These are phyloP conservation scores for Stachybotrys echinatus DNA, from an alignment of 2,329 filamentous ascomycete genomes.

Conservation along the genomic window DNA sequence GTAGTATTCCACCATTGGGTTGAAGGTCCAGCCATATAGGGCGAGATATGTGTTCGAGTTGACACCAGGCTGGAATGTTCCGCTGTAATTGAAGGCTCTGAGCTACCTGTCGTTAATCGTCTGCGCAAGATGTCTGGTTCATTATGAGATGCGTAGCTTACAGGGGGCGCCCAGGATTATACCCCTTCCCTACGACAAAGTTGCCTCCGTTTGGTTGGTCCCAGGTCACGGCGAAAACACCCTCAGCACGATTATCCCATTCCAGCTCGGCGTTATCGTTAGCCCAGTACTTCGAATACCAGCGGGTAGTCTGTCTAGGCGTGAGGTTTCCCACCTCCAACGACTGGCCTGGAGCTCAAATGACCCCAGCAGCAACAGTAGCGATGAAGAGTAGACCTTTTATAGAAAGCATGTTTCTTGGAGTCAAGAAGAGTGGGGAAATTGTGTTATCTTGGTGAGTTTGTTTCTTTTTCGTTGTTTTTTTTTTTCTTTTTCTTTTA, in stretches of 20 bases:
- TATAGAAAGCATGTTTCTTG: no score
- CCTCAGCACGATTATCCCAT: not conserved
- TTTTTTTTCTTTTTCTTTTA: no score
- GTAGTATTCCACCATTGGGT: slow-evolving; percentile 32
- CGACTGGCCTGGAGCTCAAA: no score
- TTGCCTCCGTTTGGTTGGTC: slow-evolving; percentile 9
- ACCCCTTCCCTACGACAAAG: slow-evolving; percentile 19
- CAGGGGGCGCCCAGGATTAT: slow-evolving; percentile 32
- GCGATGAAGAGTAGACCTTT: no score
- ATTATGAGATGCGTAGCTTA: slow-evolving; percentile 2
- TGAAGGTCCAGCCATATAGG: slow-evolving; percentile 32
- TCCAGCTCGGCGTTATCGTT: not conserved
- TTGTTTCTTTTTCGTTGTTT: no score
- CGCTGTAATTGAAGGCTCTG: slow-evolving; percentile 20
- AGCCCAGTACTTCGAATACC: not conserved
- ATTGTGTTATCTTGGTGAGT: no score
- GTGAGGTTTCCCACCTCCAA: no score
- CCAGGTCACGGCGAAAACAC: not conserved
- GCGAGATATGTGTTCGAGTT: slow-evolving; percentile 29
- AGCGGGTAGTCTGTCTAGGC: not conserved
- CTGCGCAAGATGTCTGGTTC: not conserved
- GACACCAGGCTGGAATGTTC: slow-evolving; percentile 17
- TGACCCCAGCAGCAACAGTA: no score
- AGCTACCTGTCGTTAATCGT: no score
- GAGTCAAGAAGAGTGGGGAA: no score